Evolutionary conservation across 2,329 filamentous ascomycete genomes (phyloP).

Genomic region (Chaetomium sp.): DNA sequence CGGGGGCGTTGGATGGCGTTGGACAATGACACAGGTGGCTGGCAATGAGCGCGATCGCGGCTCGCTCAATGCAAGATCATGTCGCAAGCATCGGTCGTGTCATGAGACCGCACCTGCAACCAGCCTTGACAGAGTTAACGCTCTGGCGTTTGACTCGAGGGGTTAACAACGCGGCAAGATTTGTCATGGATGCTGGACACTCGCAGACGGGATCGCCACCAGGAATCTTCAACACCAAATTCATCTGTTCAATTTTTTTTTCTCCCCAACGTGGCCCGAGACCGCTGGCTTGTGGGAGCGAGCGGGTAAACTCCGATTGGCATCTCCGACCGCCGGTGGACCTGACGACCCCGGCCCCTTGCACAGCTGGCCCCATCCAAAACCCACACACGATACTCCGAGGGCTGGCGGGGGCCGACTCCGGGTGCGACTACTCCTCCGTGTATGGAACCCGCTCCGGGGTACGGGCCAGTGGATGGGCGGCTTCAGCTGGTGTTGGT

Average conservation of each 20-base stretch:
- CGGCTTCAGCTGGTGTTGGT: not conserved
- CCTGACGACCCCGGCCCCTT: not conserved
- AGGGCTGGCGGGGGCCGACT: not conserved
- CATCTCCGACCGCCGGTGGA: not conserved
- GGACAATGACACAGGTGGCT: too few relatives aligned
- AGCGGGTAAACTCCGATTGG: slow-evolving; percentile 7
- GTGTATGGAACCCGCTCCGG: not conserved
- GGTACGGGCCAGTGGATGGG: not conserved
- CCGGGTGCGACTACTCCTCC: not conserved
- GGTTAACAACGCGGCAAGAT: too few relatives aligned
- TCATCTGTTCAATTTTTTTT: not conserved
- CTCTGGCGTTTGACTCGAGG: too few relatives aligned
- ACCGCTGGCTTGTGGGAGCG: not conserved
- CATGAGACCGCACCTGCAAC: too few relatives aligned
- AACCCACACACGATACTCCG: not conserved
- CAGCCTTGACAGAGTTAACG: too few relatives aligned
- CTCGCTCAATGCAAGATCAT: too few relatives aligned
- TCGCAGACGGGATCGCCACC: too few relatives aligned
- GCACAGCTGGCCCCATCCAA: not conserved
- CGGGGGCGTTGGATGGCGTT: too few relatives aligned
- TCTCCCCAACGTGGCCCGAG: not conserved
- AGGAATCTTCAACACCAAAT: not conserved
- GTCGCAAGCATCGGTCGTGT: too few relatives aligned
- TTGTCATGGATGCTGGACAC: too few relatives aligned
- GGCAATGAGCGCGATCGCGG: too few relatives aligned